Base-by-base conservation (phyloP, 306 rosid genomes). In the Acmispon strigosus region DNA sequence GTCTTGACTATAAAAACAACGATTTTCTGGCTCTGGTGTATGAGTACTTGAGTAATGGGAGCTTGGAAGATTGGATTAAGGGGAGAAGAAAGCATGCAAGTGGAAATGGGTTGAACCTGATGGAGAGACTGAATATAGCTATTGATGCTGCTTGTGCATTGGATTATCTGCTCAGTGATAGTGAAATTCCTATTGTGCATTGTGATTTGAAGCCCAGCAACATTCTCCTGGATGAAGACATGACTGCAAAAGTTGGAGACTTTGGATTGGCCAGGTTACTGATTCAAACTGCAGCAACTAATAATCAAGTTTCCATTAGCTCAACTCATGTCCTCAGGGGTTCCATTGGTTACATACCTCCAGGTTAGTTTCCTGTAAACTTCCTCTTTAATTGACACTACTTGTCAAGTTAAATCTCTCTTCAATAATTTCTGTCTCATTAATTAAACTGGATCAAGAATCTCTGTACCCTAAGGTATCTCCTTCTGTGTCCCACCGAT, bases 161-260 rank as follows among this genome's bases (percentile, higher is more conserved):
- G 61, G 88, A 89, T 59, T 92, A 92, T 74, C 59, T 87, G 57
- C 96, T 89, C 73, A 70, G 85, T 77, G 91, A 88, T 11, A 84
- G 77, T 80, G 89, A 83, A 80, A 79, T 57, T 50, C 86, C 90
- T 0, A 81, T 92, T 34, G 93, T 78, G 50, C 97, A 91, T 41
- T 88, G 97, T 70, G 96, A 91, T 79, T 77, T 90, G 62, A 90
- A 90, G 76, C 96, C 96, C 1, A 84, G 87, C 79, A 90, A 90
- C 69, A 80, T 90, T 81, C 90, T 90, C 12, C 48, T 90, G 60
- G 81, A 77, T 73, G 79, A 67, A 63, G 87, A 83, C 7, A 75
- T 92, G 87, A 86, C 73, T 7, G 96, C 96, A 22, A 89, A 87
- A 74, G 73, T 89, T 27, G 97, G 93, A 12, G 96, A 92, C 69